Base-by-base conservation (phyloP, 768 basidiomycete species). In the Lentinula aciculospora region DNA sequence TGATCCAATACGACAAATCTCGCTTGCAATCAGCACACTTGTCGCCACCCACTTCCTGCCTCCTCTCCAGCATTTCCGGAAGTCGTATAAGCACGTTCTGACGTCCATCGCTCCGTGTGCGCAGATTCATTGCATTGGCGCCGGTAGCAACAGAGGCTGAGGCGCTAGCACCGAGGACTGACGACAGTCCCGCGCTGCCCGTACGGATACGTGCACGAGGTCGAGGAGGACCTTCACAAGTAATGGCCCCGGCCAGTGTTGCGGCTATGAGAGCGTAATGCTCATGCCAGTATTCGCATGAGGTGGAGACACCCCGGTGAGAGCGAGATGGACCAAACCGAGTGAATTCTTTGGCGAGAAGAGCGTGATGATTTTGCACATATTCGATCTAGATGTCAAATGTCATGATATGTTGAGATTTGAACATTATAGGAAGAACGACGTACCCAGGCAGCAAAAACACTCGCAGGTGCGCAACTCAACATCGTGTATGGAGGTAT, bases 21-120 rank as follows among this genome's bases (percentile, higher is more conserved):
- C 60, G 50, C 25, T 54, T 61, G 50, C 60, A 61, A 40, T 61
- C 60, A 6, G 42, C 57, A 48, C 60, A 61, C 42, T 53, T 50
- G 17, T 56, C 51, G 27, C 57, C 60, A 13, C 51, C 31, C n/a
- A 61, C 27, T 4, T 42, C 42, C 29, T 54, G 60, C 34, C 58
- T 31, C 34, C 53, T 58, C 37, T 61, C 60, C 3, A 61, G 23
- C 19, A 55, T 34, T 10, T 34, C 49, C 40, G 44, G 53, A 21
- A 61, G 53, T 58, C 53, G 51, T n/a, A 47, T 10, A 12, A 61
- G 9, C 13, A 57, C 53, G 17, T 58, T 56, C 42, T 27, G 23
- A 6, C 37, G 15, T 8, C 19, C 42, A n/a, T 19, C 40, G 4
- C 32, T 17, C 10, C 32, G 32, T 13, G 51, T 39, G 39, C 51